Conservation (phyloP, 768 basidiomycete species). For the Kwoniella mangroviensis region DNA sequence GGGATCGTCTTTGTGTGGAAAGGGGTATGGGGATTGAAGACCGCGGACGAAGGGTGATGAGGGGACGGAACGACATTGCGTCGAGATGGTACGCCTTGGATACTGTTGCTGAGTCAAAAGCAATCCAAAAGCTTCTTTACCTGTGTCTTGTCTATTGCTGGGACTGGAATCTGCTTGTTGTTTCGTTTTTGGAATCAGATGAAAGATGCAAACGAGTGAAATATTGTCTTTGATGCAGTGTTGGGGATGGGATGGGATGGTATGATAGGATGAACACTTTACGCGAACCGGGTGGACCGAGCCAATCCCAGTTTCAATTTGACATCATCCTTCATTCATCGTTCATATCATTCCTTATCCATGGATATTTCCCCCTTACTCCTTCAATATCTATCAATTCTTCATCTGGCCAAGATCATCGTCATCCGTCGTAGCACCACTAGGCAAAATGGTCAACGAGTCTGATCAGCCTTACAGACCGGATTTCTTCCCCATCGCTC, state of each 20-base stretch:
- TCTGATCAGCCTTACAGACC: constrained; percentile 17
- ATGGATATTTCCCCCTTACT: not conserved
- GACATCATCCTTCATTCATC: constrained; percentile 9
- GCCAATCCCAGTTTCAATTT: not conserved
- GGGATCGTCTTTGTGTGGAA: not conserved
- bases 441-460: constrained; percentile 25
- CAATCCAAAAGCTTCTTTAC: too few species aligned
- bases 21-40: not conserved
- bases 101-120: too few species aligned
- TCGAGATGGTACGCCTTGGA: not conserved
- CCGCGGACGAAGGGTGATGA: not conserved
- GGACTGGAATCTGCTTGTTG: too few species aligned
- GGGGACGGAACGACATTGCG: constrained; percentile 4
- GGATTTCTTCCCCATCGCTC: constrained; percentile 26
- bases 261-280: not conserved
- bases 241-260: not conserved
- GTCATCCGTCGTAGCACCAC: not conserved
- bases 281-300: not conserved
- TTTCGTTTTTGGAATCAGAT: too few species aligned
- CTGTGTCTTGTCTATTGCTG: too few species aligned
- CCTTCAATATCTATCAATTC: not conserved
- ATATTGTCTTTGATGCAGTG: not conserved
- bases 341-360: not conserved
- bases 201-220: too few species aligned
- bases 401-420: not conserved